These are phyloP conservation scores for Boletus rubescentipes DNA, from an alignment of 768 basidiomycete genomes.

Conservation along the genomic window DNA sequence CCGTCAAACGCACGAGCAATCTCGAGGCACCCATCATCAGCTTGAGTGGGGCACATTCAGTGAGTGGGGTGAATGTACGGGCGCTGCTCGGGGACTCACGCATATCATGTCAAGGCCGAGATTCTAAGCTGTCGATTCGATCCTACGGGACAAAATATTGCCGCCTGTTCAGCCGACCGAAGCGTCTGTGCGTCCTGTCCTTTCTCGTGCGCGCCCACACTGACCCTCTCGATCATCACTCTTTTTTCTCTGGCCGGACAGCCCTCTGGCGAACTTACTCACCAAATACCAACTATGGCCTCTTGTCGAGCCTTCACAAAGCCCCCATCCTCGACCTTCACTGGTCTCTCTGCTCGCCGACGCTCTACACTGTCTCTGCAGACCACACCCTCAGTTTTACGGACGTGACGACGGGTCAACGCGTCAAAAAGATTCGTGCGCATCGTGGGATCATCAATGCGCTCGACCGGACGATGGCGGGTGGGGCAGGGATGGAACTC, in stretches of 20 bases:
- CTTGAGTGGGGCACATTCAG: conserved; percentile 82
- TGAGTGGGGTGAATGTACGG: conserved; percentile 39
- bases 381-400: conserved; percentile 80
- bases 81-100: neutral
- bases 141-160: conserved; percentile 90
- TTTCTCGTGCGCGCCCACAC: neutral
- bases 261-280: conserved; percentile 91
- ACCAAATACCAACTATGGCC: conserved; percentile 90
- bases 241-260: conserved; percentile 27
- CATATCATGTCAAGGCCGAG: conserved; percentile 56
- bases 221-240: too few relatives aligned
- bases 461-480: conserved; percentile 82
- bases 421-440: conserved; percentile 77
- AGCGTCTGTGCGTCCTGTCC: conserved; percentile 70
- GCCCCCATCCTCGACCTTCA: conserved; percentile 91
- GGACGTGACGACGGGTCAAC: conserved; percentile 82
- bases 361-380: conserved; percentile 83
- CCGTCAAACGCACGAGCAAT: conserved; percentile 88
- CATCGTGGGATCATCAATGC: conserved; percentile 91
- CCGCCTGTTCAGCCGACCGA: conserved; percentile 88
- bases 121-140: conserved; percentile 92
- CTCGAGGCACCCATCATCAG: conserved; percentile 94
- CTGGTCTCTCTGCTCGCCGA: conserved; percentile 75
- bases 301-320: conserved; percentile 81
- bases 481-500: conserved; percentile 82